These are phyloP conservation scores for Malassezia caprae DNA, from an alignment of 1,284 basidiomycete genomes.

Conservation along the genomic window DNA sequence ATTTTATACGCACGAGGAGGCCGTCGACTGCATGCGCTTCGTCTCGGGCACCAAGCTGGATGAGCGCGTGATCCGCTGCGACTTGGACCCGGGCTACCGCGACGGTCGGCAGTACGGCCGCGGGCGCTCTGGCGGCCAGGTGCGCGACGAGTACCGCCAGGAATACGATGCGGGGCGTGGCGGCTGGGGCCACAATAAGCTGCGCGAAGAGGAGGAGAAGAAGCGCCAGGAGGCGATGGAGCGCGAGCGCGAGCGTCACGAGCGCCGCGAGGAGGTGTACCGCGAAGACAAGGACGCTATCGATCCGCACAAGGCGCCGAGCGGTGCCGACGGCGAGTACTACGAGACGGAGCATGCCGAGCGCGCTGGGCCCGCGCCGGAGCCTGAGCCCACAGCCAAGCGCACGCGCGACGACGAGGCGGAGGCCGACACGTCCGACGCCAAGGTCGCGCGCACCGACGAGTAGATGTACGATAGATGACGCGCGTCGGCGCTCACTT, in stretches of 20 bases:
- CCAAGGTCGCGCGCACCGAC: conserved; percentile 12
- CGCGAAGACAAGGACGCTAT: conserved; percentile 65
- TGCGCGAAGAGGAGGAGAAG: conserved; percentile 57
- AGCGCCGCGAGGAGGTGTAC: conserved; percentile 72
- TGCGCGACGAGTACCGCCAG: conserved; percentile 81
- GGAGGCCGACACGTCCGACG: neutral
- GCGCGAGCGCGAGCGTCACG: conserved; percentile 67
- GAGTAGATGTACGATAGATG: conserved; percentile 1
- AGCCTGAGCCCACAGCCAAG: conserved; percentile 22
- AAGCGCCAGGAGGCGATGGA: conserved; percentile 59
- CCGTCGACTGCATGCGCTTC: conserved; percentile 82
- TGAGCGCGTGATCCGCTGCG: conserved; percentile 94
- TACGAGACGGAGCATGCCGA: conserved; percentile 27
- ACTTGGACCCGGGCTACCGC: conserved; percentile 92
- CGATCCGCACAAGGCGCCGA: conserved; percentile 62
- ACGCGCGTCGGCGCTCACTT: too few relatives aligned
- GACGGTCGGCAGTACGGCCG: conserved; percentile 95
- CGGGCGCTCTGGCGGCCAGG: conserved; percentile 92
- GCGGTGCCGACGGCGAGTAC: conserved; percentile 48
- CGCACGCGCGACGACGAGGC: conserved; percentile 16
- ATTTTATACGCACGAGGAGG: conserved; percentile 91
- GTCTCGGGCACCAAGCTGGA: conserved; percentile 97
- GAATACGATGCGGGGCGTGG: conserved; percentile 77
- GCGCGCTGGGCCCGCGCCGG: conserved; percentile 7
- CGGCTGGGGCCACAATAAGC: conserved; percentile 68